Percentiles rank a stretch among this genome's conserved stretches.
These are phyloP conservation scores for Colletotrichum viniferum DNA, from an alignment of 2,329 filamentous ascomycete genomes.

Conservation along the genomic window DNA sequence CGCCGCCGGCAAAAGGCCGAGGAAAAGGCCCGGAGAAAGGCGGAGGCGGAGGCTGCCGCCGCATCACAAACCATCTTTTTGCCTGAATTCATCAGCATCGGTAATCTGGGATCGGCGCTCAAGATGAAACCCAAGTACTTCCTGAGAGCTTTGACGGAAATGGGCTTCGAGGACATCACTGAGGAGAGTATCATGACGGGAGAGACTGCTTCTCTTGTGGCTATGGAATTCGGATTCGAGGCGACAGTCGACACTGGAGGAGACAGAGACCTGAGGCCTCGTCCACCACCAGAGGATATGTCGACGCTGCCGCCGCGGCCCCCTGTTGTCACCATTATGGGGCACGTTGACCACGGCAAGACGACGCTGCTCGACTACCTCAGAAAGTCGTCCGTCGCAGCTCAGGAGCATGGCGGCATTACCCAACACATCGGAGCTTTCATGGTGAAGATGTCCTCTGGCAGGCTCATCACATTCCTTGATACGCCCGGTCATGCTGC, in stretches of 20 bases:
- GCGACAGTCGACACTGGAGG: conserved; percentile 74
- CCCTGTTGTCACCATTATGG: conserved; percentile 98
- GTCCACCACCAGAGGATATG: conserved; percentile 71
- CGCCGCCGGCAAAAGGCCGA: conserved; percentile 46
- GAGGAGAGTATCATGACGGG: conserved; percentile 87
- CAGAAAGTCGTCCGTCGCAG: conserved; percentile 89
- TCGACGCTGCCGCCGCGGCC: conserved; percentile 75
- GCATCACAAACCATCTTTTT: conserved; percentile 62
- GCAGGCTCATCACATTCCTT: conserved; percentile 92
- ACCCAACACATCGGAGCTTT: conserved; percentile 99
- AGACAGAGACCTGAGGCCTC: conserved; percentile 71
- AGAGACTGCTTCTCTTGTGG: conserved; percentile 88
- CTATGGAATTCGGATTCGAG: conserved; percentile 91
- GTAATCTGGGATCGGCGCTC: conserved; percentile 77
- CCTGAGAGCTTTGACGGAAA: conserved; percentile 74
- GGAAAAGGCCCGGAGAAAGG: conserved; percentile 44
- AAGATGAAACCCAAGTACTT: conserved; percentile 75
- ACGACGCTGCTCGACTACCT: conserved; percentile 95
- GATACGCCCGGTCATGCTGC: conserved; percentile 97
- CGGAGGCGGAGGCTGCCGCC: conserved; percentile 46
- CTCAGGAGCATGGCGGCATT: conserved; percentile 92
- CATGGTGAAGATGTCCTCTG: conserved; percentile 83
- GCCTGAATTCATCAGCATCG: conserved; percentile 91
- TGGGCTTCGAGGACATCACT: conserved; percentile 87
- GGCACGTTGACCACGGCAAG: conserved; percentile 98